phyloP scores from a whole-genome alignment of 805 yeast genomes.

The Tetrapisispora fleetii region DNA sequence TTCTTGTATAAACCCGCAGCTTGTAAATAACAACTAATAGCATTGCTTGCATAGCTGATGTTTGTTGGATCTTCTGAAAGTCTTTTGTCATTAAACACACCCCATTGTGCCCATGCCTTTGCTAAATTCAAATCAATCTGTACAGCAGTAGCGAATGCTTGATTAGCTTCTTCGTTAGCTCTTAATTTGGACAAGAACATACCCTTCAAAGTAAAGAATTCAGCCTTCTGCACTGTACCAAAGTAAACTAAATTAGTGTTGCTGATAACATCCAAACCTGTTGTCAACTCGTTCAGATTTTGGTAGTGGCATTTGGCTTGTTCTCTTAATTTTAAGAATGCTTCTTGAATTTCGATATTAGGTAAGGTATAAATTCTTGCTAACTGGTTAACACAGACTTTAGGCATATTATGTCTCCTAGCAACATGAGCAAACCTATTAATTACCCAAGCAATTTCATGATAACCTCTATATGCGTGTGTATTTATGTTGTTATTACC shows the following conservation, averaged over 20 bases:
- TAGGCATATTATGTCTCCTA: slow-evolving; percentile 91
- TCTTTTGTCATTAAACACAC: slow-evolving; percentile 81
- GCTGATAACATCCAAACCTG: slow-evolving; percentile 93
- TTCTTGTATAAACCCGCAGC: slow-evolving; percentile 96
- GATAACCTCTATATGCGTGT: slow-evolving; percentile 94
- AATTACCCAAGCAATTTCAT: slow-evolving; percentile 98
- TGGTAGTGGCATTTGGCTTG: slow-evolving; percentile 97
- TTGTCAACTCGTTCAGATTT: slow-evolving; percentile 78
- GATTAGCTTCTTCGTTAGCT: slow-evolving; percentile 90
- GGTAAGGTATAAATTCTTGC: slow-evolving; percentile 93
- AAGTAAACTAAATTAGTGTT: slow-evolving; percentile 93
- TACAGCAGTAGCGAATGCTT: slow-evolving; percentile 96
- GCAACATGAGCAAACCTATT: slow-evolving; percentile 98
- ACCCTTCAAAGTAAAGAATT: slow-evolving; percentile 93
- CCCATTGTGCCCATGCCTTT: slow-evolving; percentile 99
- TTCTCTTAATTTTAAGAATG: slow-evolving; percentile 87
- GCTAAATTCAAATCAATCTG: slow-evolving; percentile 90
- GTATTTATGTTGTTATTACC: slow-evolving; percentile 70
- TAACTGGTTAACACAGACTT: slow-evolving; percentile 86
- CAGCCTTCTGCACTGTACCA: slow-evolving; percentile 97
- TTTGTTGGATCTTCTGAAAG: slow-evolving; percentile 77
- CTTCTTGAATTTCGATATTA: slow-evolving; percentile 96
- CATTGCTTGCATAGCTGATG: slow-evolving; percentile 79
- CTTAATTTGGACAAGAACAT: slow-evolving; percentile 91
- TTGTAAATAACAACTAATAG: slow-evolving; percentile 89